Evolutionary conservation across 2,329 filamentous ascomycete genomes (phyloP), one percentile per base, ranked within the genome.

Genomic region (Ophiostoma tasmaniense): DNA sequence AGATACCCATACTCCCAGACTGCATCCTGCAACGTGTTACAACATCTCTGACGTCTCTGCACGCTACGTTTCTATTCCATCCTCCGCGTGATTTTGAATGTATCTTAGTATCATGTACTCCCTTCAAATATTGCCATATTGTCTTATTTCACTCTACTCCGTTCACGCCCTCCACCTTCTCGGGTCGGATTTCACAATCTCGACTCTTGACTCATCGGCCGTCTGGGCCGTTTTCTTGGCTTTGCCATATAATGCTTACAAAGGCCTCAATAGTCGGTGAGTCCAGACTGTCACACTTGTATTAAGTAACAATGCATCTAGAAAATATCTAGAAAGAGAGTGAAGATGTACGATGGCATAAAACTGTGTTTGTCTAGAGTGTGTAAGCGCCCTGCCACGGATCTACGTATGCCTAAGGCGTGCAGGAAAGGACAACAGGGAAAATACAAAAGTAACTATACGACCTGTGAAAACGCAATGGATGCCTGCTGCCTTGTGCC

Each of bases 401-500:
- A 30, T 30, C 25, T 30, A 61, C 25, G 50, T 5, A 25, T 55
- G 50, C 50, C 50, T 55, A 55, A 55, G 50, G 50, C 42, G 42
- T 45, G 42, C 50, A 55, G 10, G 50, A n/a, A 55, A 55, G n/a
- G 11, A 22, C 17, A 55, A 55, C 25, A 55, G 14, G 8, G 22
- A 45, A 7, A 3, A 7, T 3, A 45, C 17, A 39, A 14, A 39
- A 39, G 37, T 13, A 39, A 39, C 11, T 13, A 39, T 39, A 39
- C 14, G 37, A 39, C 25, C n/a, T 8, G 50, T 25, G 55, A 50
- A 8, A n/a, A 1, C 45, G 22, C 28, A 64, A 33, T 67, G 68
- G 68, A 22, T 67, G 68, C 64, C 68, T 69, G 68, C 68, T 69
- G 68, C 68, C 68, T 69, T 67, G 68, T 22, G 68, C 55, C 28